Evolutionary conservation across 164 flowering plant genomes (phyloP).

Genomic region (Tetrastigma voinierianum): DNA sequence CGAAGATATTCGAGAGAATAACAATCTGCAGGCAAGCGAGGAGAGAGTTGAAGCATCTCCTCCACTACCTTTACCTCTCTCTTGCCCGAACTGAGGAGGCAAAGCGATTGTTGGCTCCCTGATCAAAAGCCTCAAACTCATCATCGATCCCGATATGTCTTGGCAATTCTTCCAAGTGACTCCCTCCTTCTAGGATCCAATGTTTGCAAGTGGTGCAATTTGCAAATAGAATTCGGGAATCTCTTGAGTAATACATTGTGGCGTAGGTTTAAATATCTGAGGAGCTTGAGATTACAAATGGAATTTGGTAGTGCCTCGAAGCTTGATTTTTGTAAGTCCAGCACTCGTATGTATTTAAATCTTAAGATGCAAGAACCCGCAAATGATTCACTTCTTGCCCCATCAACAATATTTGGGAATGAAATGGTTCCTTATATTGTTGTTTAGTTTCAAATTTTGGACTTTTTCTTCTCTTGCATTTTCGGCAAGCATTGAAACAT

Average conservation of each 20-base stretch:
- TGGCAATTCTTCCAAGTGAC: background rate
- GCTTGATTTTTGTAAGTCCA: background rate
- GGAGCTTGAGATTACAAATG: background rate
- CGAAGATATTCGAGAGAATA: background rate
- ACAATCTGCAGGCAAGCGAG: background rate
- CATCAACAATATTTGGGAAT: too few species aligned
- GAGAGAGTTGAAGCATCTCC: background rate
- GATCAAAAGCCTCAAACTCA: background rate
- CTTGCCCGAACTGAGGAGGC: too few species aligned
- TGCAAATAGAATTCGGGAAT: background rate
- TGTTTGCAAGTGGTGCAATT: background rate
- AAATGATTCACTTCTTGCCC: too few species aligned
- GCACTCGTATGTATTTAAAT: too few species aligned
- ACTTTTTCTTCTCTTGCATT: too few species aligned
- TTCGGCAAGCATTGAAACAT: background rate
- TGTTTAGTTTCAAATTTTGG: too few species aligned
- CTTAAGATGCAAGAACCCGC: background rate
- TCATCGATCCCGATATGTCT: background rate
- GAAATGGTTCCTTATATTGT: too few species aligned
- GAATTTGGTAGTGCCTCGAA: background rate
- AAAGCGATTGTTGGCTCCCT: background rate
- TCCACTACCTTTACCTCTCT: background rate
- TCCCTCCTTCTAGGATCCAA: rapidly evolving
- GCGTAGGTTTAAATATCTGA: background rate
- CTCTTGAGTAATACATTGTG: background rate